phyloP scores from a whole-genome alignment of 2,329 filamentous ascomycete genomes.

The Phaeophleospora eucalypticola region DNA sequence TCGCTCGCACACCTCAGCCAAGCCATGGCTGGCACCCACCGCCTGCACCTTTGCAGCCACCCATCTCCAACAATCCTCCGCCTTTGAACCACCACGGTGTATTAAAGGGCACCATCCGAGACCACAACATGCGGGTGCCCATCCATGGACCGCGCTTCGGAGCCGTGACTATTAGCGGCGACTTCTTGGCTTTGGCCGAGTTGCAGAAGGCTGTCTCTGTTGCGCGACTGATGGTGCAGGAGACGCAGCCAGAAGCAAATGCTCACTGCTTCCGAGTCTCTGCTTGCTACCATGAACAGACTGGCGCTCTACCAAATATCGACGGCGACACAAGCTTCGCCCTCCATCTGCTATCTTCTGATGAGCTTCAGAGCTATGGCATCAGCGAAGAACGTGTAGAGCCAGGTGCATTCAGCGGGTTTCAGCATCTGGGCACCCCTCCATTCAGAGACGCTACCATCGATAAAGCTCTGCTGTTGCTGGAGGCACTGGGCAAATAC shows the following conservation, averaged over 20 bases:
- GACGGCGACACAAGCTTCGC: not conserved
- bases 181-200: not conserved
- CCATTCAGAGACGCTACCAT: not conserved
- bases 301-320: not conserved
- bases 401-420: not conserved
- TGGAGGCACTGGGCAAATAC: not conserved
- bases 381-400: not conserved
- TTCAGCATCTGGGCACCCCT: not conserved
- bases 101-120: not conserved
- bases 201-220: not conserved
- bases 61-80: too few species aligned
- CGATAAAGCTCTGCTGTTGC: conserved; percentile 1
- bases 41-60: too few species aligned
- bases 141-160: not conserved
- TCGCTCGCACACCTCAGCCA: not conserved
- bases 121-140: not conserved
- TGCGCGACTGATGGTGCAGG: not conserved
- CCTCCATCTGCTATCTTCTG: not conserved
- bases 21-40: not conserved
- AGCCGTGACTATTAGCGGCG: not conserved
- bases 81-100: too few species aligned
- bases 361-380: not conserved
- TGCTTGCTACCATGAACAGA: not conserved
- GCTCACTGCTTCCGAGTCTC: not conserved
- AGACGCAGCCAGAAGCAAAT: not conserved